Evolutionary conservation across 73 alveolate genomes (phyloP), one percentile per base, ranked within the genome.

Genomic region (Paramecium primaurelia): DNA sequence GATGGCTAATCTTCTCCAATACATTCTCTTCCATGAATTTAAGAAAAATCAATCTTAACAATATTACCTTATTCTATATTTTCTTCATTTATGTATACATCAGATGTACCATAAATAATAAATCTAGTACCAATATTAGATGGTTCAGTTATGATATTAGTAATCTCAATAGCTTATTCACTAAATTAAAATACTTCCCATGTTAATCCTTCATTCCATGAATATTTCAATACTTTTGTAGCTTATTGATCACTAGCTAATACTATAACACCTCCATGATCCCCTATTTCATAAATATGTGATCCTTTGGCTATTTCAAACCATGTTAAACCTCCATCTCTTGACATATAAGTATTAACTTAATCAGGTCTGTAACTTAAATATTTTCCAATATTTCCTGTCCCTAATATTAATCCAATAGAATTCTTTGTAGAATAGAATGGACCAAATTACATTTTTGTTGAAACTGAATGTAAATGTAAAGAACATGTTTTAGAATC

Each of bases 281-380:
- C 99, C 2, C 99, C 99, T 8, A 95, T 91, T 89, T 98, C 99
- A 86, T 94, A 96, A 32, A 98, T 95, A 64, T 93, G 96, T 8
- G 98, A 93, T 34, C 99, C 99, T 51, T 97, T 97, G 59, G 59
- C 93, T 20, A 97, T 92, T 92, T 97, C 99, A n/a, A 60, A 58
- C 99, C 99, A 97, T 9, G 96, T 93, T 28, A 96, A 93, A 8
- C 99, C 99, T n/a, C 99, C 99, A 92, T 97, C 99, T 58, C 99
- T 88, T 32, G 99, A 96, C 20, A 97, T 69, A 80, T 93, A 97
- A 40, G 99, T 96, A 85, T 93, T 95, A 1, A 93, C 84, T 18
- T 93, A 93, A 69, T 94, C 98, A 58, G 68, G 87, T 25, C 85
- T 40, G 54, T 88, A 71, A 49, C 87, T 92, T 26, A 98, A 86